phyloP scores from a whole-genome alignment of 2,329 filamentous ascomycete species.

The Myriosclerotinia curreyana region DNA sequence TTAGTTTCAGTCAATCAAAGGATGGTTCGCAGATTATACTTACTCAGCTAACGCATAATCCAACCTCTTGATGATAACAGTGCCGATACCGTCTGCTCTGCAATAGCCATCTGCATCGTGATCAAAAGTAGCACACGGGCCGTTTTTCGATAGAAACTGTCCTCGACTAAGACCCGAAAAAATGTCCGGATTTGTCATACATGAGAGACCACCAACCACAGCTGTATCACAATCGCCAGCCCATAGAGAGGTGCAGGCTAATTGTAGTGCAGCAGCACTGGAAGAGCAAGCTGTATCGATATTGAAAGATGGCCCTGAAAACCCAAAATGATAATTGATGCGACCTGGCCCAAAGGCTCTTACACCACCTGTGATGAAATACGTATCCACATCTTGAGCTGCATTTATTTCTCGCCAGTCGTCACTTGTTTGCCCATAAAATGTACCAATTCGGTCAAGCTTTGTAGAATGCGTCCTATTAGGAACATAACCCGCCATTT shows the following conservation, averaged over 20 bases:
- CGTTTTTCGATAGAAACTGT: constrained; percentile 40
- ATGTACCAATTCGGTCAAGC: constrained; percentile 45
- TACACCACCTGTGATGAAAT: constrained; percentile 37
- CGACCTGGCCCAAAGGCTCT: constrained; percentile 39
- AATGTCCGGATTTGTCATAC: constrained; percentile 38
- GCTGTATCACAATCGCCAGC: constrained; percentile 38
- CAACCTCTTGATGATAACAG: constrained; percentile 50
- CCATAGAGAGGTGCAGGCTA: constrained; percentile 37
- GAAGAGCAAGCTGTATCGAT: constrained; percentile 46
- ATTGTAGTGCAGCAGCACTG: constrained; percentile 41
- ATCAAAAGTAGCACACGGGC: constrained; percentile 50
- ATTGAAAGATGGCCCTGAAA: constrained; percentile 43
- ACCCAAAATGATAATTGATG: constrained; percentile 45
- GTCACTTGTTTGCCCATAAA: constrained; percentile 38
- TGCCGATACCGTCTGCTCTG: constrained; percentile 49
- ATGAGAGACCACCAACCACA: constrained; percentile 36
- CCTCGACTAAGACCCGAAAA: constrained; percentile 37
- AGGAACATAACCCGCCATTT: constrained; percentile 71
- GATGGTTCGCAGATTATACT: not conserved
- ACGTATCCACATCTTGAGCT: constrained; percentile 38
- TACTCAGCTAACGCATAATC: constrained; percentile 45
- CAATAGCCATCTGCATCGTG: constrained; percentile 53
- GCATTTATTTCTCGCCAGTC: constrained; percentile 39
- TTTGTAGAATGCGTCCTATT: constrained; percentile 37
- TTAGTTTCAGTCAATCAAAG: not conserved